These are phyloP conservation scores for Populus ilicifolia DNA, from an alignment of 345 rosid genomes.

Conservation along the genomic window DNA sequence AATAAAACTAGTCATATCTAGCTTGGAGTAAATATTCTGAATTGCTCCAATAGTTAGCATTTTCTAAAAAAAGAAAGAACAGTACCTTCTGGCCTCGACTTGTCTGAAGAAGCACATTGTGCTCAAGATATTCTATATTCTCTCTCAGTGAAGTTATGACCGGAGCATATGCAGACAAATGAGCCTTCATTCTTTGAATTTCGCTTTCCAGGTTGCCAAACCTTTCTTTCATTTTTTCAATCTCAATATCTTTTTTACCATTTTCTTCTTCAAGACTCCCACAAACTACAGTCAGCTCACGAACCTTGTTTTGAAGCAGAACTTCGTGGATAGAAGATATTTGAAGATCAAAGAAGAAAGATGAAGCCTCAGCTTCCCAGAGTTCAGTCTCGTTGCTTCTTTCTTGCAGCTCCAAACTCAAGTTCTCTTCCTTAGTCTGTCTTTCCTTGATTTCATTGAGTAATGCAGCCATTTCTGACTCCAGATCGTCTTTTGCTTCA, in stretches of 20 bases:
- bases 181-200: constrained; percentile 24
- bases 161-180: constrained; percentile 29
- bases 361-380: constrained; percentile 91
- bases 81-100: constrained; percentile 34
- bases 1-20: not conserved
- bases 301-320: constrained; percentile 46
- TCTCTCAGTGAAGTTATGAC: constrained; percentile 20
- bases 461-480: constrained; percentile 38
- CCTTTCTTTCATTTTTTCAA: constrained; percentile 22
- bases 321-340: constrained; percentile 61
- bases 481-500: constrained; percentile 48
- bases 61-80: not conserved
- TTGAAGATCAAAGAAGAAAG: constrained; percentile 86
- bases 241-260: constrained; percentile 19
- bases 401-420: constrained; percentile 76
- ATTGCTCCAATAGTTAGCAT: constrained; percentile 6
- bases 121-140: constrained; percentile 21
- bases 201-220: constrained; percentile 21
- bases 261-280: constrained; percentile 21
- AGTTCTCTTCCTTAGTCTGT: constrained; percentile 52
- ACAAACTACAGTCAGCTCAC: constrained; percentile 26
- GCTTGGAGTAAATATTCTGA: not conserved
- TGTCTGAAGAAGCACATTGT: constrained; percentile 31
- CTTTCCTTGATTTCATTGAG: constrained; percentile 47
- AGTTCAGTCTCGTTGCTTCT: constrained; percentile 68